Percentiles rank a stretch among this genome's conserved stretches.
These are phyloP conservation scores for Candida odintsovae DNA, from an alignment of 805 yeast species.

Conservation along the genomic window DNA sequence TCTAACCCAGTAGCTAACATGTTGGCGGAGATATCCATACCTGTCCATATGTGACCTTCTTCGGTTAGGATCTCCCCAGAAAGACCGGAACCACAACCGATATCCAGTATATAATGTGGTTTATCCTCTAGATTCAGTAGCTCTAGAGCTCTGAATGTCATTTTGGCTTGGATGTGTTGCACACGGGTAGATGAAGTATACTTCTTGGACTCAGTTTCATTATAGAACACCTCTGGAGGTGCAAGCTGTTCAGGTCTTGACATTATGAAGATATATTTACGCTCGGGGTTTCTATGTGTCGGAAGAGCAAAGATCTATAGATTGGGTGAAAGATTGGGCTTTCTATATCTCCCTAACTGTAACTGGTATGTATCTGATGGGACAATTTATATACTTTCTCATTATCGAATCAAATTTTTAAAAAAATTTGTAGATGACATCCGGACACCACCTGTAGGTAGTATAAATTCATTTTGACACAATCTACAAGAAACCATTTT, in stretches of 20 bases:
- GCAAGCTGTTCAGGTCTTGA: constrained; percentile 96
- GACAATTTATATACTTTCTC: too few relatives aligned
- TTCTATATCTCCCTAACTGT: neutral
- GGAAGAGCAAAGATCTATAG: too few relatives aligned
- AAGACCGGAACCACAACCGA: constrained; percentile 96
- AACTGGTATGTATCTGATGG: neutral
- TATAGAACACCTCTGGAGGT: constrained; percentile 93
- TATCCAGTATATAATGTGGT: constrained; percentile 69
- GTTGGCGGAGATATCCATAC: constrained; percentile 93
- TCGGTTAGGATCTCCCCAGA: constrained; percentile 91
- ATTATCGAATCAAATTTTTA: too few relatives aligned
- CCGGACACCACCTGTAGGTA: neutral
- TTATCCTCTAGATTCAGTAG: constrained; percentile 60
- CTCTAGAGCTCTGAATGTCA: constrained; percentile 93
- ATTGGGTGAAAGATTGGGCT: neutral
- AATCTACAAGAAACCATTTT: too few relatives aligned
- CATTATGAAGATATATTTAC: constrained; percentile 38
- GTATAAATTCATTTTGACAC: too few relatives aligned
- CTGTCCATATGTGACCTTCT: constrained; percentile 92
- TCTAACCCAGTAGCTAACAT: constrained; percentile 95
- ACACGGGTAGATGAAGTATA: constrained; percentile 94
- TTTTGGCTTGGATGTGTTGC: constrained; percentile 96
- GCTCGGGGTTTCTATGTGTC: too few relatives aligned
- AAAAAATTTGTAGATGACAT: neutral
- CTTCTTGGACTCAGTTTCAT: constrained; percentile 83